Percentiles rank a stretch among this genome's conserved stretches.
These are phyloP conservation scores for Nemania sp. DNA, from an alignment of 2,329 filamentous ascomycete species.

Conservation along the genomic window DNA sequence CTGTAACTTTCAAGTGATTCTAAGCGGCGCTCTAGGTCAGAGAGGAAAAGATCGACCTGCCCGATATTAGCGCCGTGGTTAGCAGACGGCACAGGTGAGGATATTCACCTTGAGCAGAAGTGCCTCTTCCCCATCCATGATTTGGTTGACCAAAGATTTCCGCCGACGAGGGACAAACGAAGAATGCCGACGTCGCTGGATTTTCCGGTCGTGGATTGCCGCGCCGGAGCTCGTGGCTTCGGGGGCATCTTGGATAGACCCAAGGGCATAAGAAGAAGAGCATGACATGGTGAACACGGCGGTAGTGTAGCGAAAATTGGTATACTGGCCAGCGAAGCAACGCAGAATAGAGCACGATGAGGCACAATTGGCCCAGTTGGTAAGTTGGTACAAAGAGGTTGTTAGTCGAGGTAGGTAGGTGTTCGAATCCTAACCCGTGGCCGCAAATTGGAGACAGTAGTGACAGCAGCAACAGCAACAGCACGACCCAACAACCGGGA, in stretches of 20 bases:
- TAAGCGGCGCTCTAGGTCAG: slow-evolving; percentile 86
- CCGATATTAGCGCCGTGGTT: slow-evolving; percentile 17
- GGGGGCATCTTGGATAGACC: slow-evolving; percentile 52
- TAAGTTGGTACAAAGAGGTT: slow-evolving; percentile 5
- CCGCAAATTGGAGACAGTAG: slow-evolving; percentile 22
- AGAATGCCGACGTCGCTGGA: slow-evolving; percentile 65
- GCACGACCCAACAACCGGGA: slow-evolving; percentile 23
- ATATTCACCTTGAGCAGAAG: slow-evolving; percentile 66
- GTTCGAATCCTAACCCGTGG: not conserved
- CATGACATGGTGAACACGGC: slow-evolving; percentile 48
- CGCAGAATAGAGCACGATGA: not conserved
- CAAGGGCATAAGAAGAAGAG: slow-evolving; percentile 47
- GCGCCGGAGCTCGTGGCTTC: slow-evolving; percentile 58
- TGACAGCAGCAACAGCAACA: not conserved
- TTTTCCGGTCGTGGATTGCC: slow-evolving; percentile 50
- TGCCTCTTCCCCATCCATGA: slow-evolving; percentile 73
- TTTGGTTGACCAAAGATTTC: slow-evolving; percentile 69
- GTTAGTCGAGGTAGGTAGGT: not conserved
- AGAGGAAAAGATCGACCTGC: slow-evolving; percentile 82
- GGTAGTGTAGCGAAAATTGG: slow-evolving; percentile 6
- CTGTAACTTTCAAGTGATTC: slow-evolving; percentile 91
- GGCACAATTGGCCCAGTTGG: slow-evolving; percentile 36
- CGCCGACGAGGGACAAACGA: slow-evolving; percentile 66
- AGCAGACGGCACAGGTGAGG: not conserved
- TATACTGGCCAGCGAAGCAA: not conserved